Evolutionary conservation across 2,329 filamentous ascomycete species (phyloP), one percentile per base, ranked within the genome.

Genomic region (Calonectria fujianensis): DNA sequence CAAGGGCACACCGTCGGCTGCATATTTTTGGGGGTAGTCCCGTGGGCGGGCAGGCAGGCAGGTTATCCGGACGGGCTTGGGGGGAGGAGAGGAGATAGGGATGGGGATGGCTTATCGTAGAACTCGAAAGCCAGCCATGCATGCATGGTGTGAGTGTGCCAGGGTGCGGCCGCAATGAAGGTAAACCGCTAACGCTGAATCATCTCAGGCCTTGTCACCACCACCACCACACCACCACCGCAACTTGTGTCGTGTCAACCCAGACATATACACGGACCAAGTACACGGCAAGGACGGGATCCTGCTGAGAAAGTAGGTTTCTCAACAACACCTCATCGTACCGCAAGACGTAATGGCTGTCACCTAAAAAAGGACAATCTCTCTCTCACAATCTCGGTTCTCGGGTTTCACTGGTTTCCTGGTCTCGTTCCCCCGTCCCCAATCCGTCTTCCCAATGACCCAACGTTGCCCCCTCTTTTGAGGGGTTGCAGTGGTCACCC

Each of bases 401-500:
- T 27, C n/a, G 31, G 20, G 1, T 63, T 41, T 29, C 35, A 41
- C 35, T 37, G 41, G 4, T 37, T 66, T 51, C 24, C 11, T 32
- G 31, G n/a, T 41, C 51, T 29, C 27, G 4, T n/a, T 27, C n/a
- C 24, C n/a, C 54, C n/a, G 20, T 63, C 9, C 57, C n/a, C 8
- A 39, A 61, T 29, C 35, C 24, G 35, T 41, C n/a, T 16, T 18
- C 35, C 35, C 37, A 27, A 32, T 63, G 35, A 37, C 57, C 24
- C 57, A 8, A 63, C 24, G 41, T 48, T 18, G 24, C 61, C 41
- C 41, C 61, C 27, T 45, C 61, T 29, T 61, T 20, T 39, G 37
- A 14, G 41, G 37, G 61, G 41, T 65, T 50, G 61, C 41, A 50
- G 61, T 29, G 20, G 61, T 48, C 61, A 54, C 24, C 65, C 31